Conservation (phyloP, 768 basidiomycete species). For the Leucocoprinus birnbaumii region DNA sequence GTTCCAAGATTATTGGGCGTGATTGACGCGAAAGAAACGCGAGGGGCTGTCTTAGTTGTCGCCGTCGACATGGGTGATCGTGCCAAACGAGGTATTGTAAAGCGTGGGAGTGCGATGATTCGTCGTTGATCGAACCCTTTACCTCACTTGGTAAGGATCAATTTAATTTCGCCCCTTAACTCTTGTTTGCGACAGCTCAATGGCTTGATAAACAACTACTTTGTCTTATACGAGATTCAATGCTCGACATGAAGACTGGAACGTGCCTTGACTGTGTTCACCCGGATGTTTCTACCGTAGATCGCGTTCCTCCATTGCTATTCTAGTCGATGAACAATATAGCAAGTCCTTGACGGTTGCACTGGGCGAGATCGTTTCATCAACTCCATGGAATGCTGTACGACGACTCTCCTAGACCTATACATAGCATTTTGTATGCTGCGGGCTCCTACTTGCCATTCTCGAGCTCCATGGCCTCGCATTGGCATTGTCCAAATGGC, state of each 20-base stretch:
- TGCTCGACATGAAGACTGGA: too few species aligned
- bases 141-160: constrained; percentile 2
- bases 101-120: constrained; percentile 11
- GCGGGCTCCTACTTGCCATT: not conserved
- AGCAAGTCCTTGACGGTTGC: not conserved
- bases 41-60: constrained; percentile 20
- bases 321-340: not conserved
- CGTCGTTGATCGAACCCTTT: not conserved
- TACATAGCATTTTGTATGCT: not conserved
- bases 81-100: not conserved
- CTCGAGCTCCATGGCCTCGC: not conserved
- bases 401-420: not conserved
- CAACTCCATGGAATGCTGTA: constrained; percentile 1
- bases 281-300: not conserved
- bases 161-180: too few species aligned
- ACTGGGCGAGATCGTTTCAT: not conserved
- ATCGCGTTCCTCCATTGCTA: not conserved
- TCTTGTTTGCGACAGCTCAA: too few species aligned
- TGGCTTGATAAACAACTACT: too few species aligned
- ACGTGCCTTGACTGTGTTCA: too few species aligned
- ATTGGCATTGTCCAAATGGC: not conserved
- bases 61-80: constrained; percentile 12
- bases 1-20: constrained; percentile 84
- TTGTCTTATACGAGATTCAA: too few species aligned
- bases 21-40: constrained; percentile 70